Percentiles rank a stretch among this genome's conserved stretches.
These are phyloP conservation scores for Eucalyptus regnans DNA, from an alignment of 345 rosid species.

Conservation along the genomic window DNA sequence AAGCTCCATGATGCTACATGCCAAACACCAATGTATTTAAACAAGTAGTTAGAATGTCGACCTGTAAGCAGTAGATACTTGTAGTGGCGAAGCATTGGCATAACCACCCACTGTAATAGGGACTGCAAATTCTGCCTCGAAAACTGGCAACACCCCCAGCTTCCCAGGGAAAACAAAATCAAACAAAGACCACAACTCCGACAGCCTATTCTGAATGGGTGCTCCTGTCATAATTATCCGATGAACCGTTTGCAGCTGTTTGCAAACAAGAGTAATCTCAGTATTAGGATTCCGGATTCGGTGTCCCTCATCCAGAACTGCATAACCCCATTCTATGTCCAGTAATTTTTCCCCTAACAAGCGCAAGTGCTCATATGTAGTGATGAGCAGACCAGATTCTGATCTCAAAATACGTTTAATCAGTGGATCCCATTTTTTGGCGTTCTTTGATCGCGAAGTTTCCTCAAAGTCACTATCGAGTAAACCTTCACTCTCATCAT, in stretches of 20 bases:
- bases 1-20: neutral
- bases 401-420: constrained; percentile 71
- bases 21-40: neutral
- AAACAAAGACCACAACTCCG: constrained; percentile 92
- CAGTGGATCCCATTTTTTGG: constrained; percentile 77
- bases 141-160: constrained; percentile 89
- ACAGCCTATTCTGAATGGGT: constrained; percentile 90
- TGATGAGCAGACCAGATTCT: constrained; percentile 72
- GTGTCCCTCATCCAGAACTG: constrained; percentile 93
- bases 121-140: constrained; percentile 94
- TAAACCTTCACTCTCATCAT: constrained; percentile 63
- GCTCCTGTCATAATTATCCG: constrained; percentile 96
- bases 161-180: constrained; percentile 99
- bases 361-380: constrained; percentile 95
- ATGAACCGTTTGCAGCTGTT: constrained; percentile 94
- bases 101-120: constrained; percentile 97
- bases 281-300: constrained; percentile 97
- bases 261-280: constrained; percentile 82
- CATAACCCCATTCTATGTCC: constrained; percentile 92
- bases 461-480: constrained; percentile 47
- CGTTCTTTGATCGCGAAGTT: constrained; percentile 23
- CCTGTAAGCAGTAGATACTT: constrained; percentile 98
- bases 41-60: neutral
- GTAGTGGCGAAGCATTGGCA: constrained; percentile 95
- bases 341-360: constrained; percentile 73